A percentile compares a stretch with the other conserved stretches of the same genome.
These are phyloP conservation scores for Silene coronaria DNA, from an alignment of 179 eudicot species.

Conservation along the genomic window DNA sequence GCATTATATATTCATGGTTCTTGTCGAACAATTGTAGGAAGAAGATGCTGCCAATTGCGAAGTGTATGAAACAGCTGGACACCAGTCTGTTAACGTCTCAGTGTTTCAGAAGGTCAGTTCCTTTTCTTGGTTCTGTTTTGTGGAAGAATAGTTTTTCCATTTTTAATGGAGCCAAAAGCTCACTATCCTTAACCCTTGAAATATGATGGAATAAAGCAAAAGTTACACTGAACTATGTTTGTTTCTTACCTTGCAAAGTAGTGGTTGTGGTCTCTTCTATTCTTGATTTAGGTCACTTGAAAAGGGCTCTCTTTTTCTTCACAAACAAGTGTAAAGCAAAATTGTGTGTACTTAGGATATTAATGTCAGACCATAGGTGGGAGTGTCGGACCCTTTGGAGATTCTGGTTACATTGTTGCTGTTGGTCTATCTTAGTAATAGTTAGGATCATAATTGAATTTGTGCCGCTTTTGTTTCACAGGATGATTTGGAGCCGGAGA, in stretches of 20 bases:
- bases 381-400: background rate
- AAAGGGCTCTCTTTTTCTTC: background rate
- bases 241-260: background rate
- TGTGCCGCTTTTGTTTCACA: slow-evolving; percentile 18
- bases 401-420: too few species aligned
- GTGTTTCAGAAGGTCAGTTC: slow-evolving; percentile 44
- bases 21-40: slow-evolving; percentile 32
- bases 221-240: background rate
- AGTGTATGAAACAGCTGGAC: slow-evolving; percentile 38
- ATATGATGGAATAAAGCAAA: background rate
- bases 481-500: slow-evolving; percentile 48
- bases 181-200: background rate
- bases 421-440: background rate
- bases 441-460: background rate
- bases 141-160: background rate
- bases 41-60: slow-evolving; percentile 35
- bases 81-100: slow-evolving; percentile 38
- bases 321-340: background rate
- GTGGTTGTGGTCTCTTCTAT: background rate
- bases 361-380: background rate
- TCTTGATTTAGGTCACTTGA: background rate
- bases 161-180: background rate
- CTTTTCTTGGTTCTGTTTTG: background rate
- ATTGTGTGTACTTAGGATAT: background rate
- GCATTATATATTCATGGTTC: background rate